These are phyloP conservation scores for Biscogniauxia sp. DNA, from an alignment of 2,329 filamentous ascomycete species.

Conservation along the genomic window DNA sequence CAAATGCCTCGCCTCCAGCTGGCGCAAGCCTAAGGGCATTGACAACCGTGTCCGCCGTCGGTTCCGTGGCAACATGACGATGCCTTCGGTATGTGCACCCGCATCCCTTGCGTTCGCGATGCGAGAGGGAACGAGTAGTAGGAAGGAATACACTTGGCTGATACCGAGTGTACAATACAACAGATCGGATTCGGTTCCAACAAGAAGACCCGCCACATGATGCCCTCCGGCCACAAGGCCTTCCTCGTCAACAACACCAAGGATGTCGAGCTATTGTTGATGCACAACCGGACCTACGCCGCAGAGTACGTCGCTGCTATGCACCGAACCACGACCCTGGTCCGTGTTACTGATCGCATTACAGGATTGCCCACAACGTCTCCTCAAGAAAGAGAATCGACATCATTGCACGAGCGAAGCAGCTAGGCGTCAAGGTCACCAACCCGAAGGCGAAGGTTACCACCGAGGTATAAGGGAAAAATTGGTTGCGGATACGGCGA, in stretches of 20 bases:
- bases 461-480: constrained; percentile 71
- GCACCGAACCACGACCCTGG: too few relatives aligned
- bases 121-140: not conserved
- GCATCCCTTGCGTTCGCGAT: not conserved
- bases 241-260: constrained; percentile 98
- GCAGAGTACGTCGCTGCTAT: constrained; percentile 73
- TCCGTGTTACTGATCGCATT: constrained; percentile 37
- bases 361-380: constrained; percentile 94
- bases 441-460: constrained; percentile 99
- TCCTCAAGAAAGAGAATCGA: constrained; percentile 98
- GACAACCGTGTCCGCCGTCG: constrained; percentile 96
- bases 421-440: constrained; percentile 98
- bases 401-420: constrained; percentile 95
- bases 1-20: constrained; percentile 73
- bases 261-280: constrained; percentile 96
- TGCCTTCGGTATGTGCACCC: constrained; percentile 84
- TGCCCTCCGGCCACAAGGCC: constrained; percentile 98
- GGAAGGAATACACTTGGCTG: not conserved
- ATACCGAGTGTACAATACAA: constrained; percentile 10
- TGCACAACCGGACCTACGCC: constrained; percentile 99
- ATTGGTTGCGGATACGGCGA: constrained; percentile 23
- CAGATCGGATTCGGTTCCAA: constrained; percentile 99
- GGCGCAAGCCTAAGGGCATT: constrained; percentile 99
- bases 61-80: constrained; percentile 91
- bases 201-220: constrained; percentile 99